Conservation (phyloP, 1,284 basidiomycete species). For the Leccinum pseudoinsigne region DNA sequence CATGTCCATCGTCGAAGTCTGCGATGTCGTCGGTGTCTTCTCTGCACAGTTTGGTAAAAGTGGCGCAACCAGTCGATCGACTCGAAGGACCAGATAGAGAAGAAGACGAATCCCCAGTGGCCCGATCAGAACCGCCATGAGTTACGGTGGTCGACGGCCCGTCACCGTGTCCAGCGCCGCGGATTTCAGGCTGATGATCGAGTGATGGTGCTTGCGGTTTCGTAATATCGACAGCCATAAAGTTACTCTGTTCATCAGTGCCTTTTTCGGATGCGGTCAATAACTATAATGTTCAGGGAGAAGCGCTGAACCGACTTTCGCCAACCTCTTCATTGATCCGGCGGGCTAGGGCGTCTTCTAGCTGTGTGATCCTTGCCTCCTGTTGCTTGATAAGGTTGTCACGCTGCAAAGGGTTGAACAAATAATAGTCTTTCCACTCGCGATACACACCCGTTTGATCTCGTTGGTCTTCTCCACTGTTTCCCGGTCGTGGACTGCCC, state of each 20-base stretch:
- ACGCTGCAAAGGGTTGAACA: slow-evolving; percentile 34
- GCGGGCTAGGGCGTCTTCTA: slow-evolving; percentile 44
- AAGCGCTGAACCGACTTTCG: slow-evolving; percentile 14
- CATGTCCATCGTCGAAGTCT: slow-evolving; percentile 23
- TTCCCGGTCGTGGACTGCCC: slow-evolving; percentile 47
- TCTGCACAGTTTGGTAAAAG: slow-evolving; percentile 27
- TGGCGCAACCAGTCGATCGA: slow-evolving; percentile 25
- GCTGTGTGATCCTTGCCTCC: slow-evolving; percentile 38
- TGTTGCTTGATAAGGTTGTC: slow-evolving; percentile 44
- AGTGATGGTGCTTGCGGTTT: slow-evolving; percentile 13
- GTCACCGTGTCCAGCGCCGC: slow-evolving; percentile 15
- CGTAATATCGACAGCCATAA: slow-evolving; percentile 11
- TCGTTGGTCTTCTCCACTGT: slow-evolving; percentile 52
- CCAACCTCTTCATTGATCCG: slow-evolving; percentile 40
- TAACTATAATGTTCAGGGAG: slow-evolving; percentile 18
- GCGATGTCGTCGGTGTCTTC: slow-evolving; percentile 33
- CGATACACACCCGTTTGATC: slow-evolving; percentile 43
- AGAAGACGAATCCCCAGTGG: slow-evolving; percentile 15
- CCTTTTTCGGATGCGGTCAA: slow-evolving; percentile 14
- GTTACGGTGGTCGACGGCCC: slow-evolving; percentile 11
- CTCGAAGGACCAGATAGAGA: slow-evolving; percentile 13
- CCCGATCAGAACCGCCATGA: slow-evolving; percentile 7
- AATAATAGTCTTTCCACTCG: slow-evolving; percentile 3
- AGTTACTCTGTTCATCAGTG: slow-evolving; percentile 16
- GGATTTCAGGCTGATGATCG: slow-evolving; percentile 23